phyloP scores from a whole-genome alignment of 352 stramenopile genomes.

The Phytophthora uliginosa region DNA sequence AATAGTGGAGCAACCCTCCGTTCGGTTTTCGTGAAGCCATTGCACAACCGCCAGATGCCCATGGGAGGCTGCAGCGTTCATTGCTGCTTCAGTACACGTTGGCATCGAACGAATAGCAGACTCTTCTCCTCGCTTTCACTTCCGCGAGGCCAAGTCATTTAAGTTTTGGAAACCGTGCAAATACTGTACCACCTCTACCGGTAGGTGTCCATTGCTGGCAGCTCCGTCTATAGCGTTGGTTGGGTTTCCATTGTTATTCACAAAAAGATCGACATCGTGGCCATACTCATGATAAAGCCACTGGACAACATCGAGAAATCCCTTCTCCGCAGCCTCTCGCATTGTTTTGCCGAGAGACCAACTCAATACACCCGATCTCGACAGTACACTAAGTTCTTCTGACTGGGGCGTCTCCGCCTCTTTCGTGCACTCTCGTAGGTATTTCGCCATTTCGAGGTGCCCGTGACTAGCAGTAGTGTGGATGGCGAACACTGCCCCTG shows the following conservation, averaged over 20 bases:
- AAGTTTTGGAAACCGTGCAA: slow-evolving; percentile 1
- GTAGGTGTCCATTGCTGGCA: slow-evolving; percentile 33
- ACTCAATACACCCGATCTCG: neutral
- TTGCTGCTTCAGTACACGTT: slow-evolving; percentile 2
- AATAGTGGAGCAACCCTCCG: slow-evolving; percentile 8
- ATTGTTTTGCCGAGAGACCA: neutral
- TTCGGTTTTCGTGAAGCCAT: slow-evolving; percentile 24
- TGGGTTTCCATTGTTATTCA: neutral
- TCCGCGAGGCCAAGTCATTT: neutral
- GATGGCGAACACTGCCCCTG: neutral
- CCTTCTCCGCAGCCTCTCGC: neutral
- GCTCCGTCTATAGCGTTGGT: slow-evolving; percentile 31
- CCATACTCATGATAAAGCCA: slow-evolving; percentile 2
- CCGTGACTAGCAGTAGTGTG: slow-evolving; percentile 7
- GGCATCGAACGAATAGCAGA: neutral
- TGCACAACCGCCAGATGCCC: slow-evolving; percentile 31
- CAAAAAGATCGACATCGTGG: neutral
- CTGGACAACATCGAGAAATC: neutral
- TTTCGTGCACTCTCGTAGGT: slow-evolving; percentile 9
- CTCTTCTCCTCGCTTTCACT: neutral
- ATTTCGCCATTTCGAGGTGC: slow-evolving; percentile 19
- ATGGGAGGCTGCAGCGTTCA: slow-evolving; percentile 23
- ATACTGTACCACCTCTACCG: slow-evolving; percentile 32
- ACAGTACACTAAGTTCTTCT: neutral
- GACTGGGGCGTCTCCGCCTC: neutral